Evolutionary conservation across 352 stramenopile genomes (phyloP).

Genomic region (Phytopythium sindhum): DNA sequence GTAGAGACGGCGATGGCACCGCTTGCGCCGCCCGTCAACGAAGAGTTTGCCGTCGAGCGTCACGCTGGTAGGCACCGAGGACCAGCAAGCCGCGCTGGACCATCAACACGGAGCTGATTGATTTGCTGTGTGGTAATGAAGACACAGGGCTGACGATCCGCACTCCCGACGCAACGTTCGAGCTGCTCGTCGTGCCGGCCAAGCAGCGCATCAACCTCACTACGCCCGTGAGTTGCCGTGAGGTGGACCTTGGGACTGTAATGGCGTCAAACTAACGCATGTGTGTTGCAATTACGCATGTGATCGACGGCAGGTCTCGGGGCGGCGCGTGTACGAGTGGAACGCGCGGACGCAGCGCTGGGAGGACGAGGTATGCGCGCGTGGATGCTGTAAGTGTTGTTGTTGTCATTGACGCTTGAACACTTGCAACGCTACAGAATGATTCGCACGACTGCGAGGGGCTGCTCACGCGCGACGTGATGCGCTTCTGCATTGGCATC

Average conservation of each 20-base stretch:
- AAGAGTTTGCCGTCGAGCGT: constrained; percentile 48
- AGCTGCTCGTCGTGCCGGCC: constrained; percentile 43
- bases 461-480: constrained; percentile 75
- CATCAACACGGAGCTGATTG: neutral
- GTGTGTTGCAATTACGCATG: neutral
- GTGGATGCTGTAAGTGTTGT: neutral
- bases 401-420: constrained; percentile 9
- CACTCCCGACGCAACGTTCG: constrained; percentile 53
- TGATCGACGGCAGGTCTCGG: constrained; percentile 48
- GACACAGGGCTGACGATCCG: constrained; percentile 44
- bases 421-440: constrained; percentile 19
- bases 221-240: constrained; percentile 35
- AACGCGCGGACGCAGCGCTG: constrained; percentile 65
- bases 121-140: constrained; percentile 9
- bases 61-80: constrained; percentile 18
- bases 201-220: constrained; percentile 75
- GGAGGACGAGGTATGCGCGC: constrained; percentile 61
- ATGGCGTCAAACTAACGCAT: neutral
- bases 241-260: neutral
- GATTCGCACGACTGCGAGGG: constrained; percentile 81
- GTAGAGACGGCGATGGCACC: constrained; percentile 56
- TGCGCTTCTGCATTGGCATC: constrained; percentile 69
- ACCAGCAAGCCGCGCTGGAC: neutral
- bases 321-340: constrained; percentile 68
- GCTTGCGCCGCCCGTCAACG: constrained; percentile 60